Base-by-base conservation (phyloP, 2,329 filamentous ascomycete species). In the Talaromyces albobiverticillius region DNA sequence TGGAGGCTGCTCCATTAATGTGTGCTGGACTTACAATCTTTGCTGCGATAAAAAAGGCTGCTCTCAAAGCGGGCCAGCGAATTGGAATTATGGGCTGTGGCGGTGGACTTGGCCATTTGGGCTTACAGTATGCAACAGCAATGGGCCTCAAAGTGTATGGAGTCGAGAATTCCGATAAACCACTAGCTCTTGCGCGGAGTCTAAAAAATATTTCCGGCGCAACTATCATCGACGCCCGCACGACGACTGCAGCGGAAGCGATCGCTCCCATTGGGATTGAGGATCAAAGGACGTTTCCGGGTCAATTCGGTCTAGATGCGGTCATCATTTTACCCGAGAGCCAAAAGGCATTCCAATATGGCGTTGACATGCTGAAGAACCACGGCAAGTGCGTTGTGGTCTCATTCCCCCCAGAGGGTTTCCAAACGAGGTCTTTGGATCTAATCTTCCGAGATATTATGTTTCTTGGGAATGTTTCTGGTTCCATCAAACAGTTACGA, bases 41-140 rank as follows among this genome's bases (percentile, higher is more conserved):
- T 67, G 80, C 79, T 2, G 86, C 88, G 0, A 72, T 92, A 4
- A 81, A 80, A 25, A 54, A 52, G 36, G 83, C 68, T 29, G 64
- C 62, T 53, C 83, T 89, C 8, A 82, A 83, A 2, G 82, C 86
- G 0, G 87, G 86, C 1, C 87, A 87, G 67, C 78, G 73, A 7
- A 85, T 92, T 1, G 88, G 81, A 0, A 81, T 91, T 46, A 76
- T 89, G 13, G 87, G 88, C 3, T 53, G 51, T 43, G 74, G 90
- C 8, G 88, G 88, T 25, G 87, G 87, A 0, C 73, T 90, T 11
- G 0, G 87, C 0, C 87, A 91, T 63, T 83, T 90, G 57, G 88
- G 82, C 0, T 69, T 91, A 20, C 79, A 89, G 60, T 88, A 81
- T 65, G 84, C 87, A 0, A 82, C 81, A 57, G 87, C 87, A 1